Conservation (phyloP, 2,329 filamentous ascomycete genomes). For the Colletotrichum sp. region DNA sequence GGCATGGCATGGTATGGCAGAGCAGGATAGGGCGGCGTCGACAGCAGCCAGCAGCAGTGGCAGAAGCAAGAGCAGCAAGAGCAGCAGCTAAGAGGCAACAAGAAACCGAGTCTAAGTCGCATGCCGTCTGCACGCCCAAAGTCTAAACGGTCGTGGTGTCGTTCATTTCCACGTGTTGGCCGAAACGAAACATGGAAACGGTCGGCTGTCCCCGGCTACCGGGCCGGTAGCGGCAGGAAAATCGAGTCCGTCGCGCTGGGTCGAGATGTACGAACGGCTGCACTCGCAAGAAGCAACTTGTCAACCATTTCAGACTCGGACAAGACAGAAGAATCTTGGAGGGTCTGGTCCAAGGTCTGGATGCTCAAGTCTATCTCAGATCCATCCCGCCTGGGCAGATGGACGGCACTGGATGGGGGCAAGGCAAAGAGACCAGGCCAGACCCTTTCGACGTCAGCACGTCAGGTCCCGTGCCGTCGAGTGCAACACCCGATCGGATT, state of each 20-base stretch:
- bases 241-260: not conserved
- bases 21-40: not conserved
- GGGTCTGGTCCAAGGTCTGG: not conserved
- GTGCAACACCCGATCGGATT: conserved; percentile 10
- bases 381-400: not conserved
- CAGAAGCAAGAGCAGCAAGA: not conserved
- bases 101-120: not conserved
- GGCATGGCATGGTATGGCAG: not conserved
- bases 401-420: not conserved
- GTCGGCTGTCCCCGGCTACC: not conserved
- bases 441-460: not conserved
- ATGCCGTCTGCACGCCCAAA: conserved; percentile 10
- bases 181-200: conserved; percentile 1
- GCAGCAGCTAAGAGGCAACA: not conserved
- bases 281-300: not conserved
- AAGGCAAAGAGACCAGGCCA: not conserved
- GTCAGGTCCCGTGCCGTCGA: not conserved
- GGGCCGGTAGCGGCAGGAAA: not conserved
- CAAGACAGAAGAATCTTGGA: not conserved
- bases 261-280: not conserved
- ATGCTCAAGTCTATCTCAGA: not conserved
- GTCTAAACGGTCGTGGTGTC: not conserved
- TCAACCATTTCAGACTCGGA: not conserved
- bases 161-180: conserved; percentile 12
- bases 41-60: not conserved